Evolutionary conservation across 371 early-diverging fungal species (phyloP).

Genomic region (Mortierella sp.): DNA sequence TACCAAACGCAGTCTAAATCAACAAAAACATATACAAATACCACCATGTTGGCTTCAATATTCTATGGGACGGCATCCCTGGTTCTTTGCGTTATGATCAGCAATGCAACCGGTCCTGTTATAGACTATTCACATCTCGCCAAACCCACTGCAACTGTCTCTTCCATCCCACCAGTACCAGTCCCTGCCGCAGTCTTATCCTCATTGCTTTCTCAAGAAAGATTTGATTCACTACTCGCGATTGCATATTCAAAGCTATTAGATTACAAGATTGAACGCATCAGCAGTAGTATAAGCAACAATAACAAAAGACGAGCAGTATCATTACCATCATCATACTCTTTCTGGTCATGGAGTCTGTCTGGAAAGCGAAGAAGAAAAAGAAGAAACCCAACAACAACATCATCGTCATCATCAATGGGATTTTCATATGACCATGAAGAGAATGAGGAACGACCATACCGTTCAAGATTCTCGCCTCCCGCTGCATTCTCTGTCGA

Average conservation of each 20-base stretch:
- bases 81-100: conserved; percentile 34
- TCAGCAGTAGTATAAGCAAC: neutral
- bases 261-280: neutral
- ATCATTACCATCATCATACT: neutral
- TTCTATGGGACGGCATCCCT: conserved; percentile 27
- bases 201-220: neutral
- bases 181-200: neutral
- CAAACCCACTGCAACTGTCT: conserved; percentile 26
- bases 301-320: neutral
- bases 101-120: conserved; percentile 41
- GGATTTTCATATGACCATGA: neutral
- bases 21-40: neutral
- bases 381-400: neutral
- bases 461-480: conserved; percentile 24
- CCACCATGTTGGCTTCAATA: conserved; percentile 26
- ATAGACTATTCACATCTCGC: conserved; percentile 35
- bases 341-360: conserved; percentile 1
- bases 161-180: conserved; percentile 17
- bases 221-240: neutral
- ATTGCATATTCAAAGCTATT: neutral
- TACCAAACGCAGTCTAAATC: neutral
- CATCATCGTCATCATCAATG: neutral
- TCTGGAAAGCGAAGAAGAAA: neutral
- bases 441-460: conserved; percentile 1
- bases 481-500: conserved; percentile 19